phyloP scores from a whole-genome alignment of 768 basidiomycete species.

The Boletus insuetus region DNA sequence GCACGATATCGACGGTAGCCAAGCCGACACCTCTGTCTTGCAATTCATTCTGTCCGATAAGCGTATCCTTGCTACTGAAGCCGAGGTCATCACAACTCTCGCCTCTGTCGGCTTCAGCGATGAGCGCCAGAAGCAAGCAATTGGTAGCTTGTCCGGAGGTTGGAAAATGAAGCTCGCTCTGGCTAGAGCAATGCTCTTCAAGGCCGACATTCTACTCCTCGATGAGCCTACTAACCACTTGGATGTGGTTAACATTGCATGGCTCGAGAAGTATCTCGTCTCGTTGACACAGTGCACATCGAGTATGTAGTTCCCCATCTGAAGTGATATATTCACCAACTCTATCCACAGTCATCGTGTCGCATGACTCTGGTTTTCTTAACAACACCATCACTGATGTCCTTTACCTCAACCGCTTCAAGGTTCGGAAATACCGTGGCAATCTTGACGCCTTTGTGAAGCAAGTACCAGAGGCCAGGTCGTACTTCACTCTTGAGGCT shows the following conservation, averaged over 20 bases:
- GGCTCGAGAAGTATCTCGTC: constrained; percentile 94
- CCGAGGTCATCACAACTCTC: constrained; percentile 78
- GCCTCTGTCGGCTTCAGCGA: constrained; percentile 90
- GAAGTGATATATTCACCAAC: constrained; percentile 7
- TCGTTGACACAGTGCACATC: constrained; percentile 89
- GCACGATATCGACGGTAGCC: constrained; percentile 97
- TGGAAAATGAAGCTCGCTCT: constrained; percentile 99
- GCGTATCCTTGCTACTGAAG: constrained; percentile 67
- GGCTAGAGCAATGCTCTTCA: constrained; percentile 96
- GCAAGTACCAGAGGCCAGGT: constrained; percentile 94
- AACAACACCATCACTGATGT: constrained; percentile 99
- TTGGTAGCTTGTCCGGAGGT: constrained; percentile 93
- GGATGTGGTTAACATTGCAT: constrained; percentile 96
- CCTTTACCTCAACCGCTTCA: constrained; percentile 98
- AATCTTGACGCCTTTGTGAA: constrained; percentile 95
- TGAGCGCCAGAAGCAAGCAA: constrained; percentile 80
- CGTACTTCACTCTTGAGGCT: constrained; percentile 95
- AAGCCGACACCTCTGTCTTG: constrained; percentile 87
- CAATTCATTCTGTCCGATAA: constrained; percentile 85
- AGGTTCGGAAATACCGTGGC: constrained; percentile 91
- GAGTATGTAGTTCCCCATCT: constrained; percentile 45
- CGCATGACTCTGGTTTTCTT: constrained; percentile 95
- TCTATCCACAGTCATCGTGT: constrained; percentile 74
- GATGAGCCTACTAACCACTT: constrained; percentile 98
- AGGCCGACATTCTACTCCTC: constrained; percentile 93